phyloP scores from a whole-genome alignment of 768 basidiomycete genomes.

The Hygrophorus pudorinus region DNA sequence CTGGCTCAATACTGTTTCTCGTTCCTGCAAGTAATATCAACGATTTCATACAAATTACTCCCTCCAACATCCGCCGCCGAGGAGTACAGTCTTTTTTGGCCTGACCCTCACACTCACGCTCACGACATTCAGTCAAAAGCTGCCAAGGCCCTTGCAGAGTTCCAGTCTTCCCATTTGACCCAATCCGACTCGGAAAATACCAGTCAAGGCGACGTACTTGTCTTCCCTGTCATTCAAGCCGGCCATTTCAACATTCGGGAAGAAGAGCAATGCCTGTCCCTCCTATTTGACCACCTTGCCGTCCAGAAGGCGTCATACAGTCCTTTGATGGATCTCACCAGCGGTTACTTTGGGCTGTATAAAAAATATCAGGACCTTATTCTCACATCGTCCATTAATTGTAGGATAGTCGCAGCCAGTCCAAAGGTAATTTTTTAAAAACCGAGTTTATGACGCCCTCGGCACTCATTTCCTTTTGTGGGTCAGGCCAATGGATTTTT shows the following conservation, averaged over 20 bases:
- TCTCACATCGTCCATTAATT: slow-evolving; percentile 41
- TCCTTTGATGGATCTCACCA: slow-evolving; percentile 74
- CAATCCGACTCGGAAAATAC: slow-evolving; percentile 9
- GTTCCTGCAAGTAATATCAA: slow-evolving; percentile 57
- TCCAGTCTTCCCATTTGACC: slow-evolving; percentile 39
- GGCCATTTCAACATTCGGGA: slow-evolving; percentile 82
- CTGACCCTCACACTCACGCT: slow-evolving; percentile 52
- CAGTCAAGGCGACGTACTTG: slow-evolving; percentile 30
- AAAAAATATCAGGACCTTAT: slow-evolving; percentile 67
- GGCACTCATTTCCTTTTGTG: slow-evolving; percentile 3
- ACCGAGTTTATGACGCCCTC: slow-evolving; percentile 1
- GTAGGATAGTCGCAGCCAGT: slow-evolving; percentile 73
- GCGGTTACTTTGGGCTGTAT: slow-evolving; percentile 90
- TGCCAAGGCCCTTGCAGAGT: slow-evolving; percentile 38
- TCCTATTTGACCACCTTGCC: slow-evolving; percentile 45
- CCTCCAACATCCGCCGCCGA: slow-evolving; percentile 18
- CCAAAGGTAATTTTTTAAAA: slow-evolving; percentile 52
- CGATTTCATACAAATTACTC: slow-evolving; percentile 60
- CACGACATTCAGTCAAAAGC: slow-evolving; percentile 60
- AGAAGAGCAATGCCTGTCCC: slow-evolving; percentile 57
- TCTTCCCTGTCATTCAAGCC: slow-evolving; percentile 83
- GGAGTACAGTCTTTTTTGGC: slow-evolving; percentile 56
- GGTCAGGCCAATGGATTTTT: slow-evolving; percentile 94
- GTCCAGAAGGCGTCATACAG: slow-evolving; percentile 10
- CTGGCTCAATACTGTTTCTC: slow-evolving; percentile 79